Base-by-base conservation (phyloP, 2,329 filamentous ascomycete species). In the Xylariaceae sp. region DNA sequence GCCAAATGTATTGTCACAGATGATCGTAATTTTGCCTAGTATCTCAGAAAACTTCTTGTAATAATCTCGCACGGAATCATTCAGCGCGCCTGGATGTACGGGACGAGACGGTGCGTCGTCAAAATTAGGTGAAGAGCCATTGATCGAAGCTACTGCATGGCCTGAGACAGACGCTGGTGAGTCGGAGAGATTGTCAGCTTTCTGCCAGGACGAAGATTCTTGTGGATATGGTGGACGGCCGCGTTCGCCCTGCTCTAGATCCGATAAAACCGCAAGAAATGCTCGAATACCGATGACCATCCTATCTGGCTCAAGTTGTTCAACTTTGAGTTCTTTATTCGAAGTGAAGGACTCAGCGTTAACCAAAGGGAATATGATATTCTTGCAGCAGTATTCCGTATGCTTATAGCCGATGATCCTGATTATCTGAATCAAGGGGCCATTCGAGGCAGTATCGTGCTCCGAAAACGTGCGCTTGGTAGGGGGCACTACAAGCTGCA, bases 211-310 rank as follows among this genome's bases (percentile, higher is more conserved):
- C 43, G 75, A 66, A 56, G 79, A 82, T n/a, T 82, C 80, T 41
- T 85, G 82, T 1, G 94, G 94, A 58, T 97, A 96, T 0, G 90
- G 88, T 2, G 94, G 94, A 19, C 80, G 80, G 11, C 85, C 81
- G 55, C 83, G 79, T 43, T 91, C 86, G 22, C 86, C 86, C 55
- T 87, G 92, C 67, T 99, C 94, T 22, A 97, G 75, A 66, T 99
- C 94, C 0, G 87, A 81, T 82, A 99, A 92, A 58, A 97, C 90
- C 31, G 87, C 89, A 27, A 99, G 76, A 65, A 97, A 99, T 3
- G 94, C 89, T 55, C 90, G 83, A 55, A 99, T 99, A 2, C 91
- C 94, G 59, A 99, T 88, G n/a, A 97, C 92, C 72, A 96, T 95
- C 61, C 89, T 87, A 64, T 99, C 95, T 0, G 95, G 94, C 54